These are phyloP conservation scores for Leishmania turanica DNA, from an alignment of 208 protist species.

Conservation along the genomic window DNA sequence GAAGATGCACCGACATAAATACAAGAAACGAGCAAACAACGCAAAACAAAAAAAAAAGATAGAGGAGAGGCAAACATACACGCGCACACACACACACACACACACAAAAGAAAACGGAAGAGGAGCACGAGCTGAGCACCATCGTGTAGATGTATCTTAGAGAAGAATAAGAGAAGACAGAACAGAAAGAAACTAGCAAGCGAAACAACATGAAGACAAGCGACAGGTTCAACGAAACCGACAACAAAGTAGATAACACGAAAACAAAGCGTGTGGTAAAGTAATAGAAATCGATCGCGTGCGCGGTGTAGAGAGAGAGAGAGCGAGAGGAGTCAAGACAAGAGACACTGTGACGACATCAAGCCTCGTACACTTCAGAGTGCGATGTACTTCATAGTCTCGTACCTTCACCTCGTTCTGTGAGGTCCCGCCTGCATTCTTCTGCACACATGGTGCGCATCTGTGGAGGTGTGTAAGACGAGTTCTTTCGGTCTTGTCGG, in stretches of 20 bases:
- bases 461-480: not conserved
- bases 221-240: not conserved
- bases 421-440: not conserved
- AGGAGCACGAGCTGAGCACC: not conserved
- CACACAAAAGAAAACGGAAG: not conserved
- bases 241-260: not conserved
- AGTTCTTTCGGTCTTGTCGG: not conserved
- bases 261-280: not conserved
- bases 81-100: not conserved
- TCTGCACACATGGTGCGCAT: not conserved
- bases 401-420: not conserved
- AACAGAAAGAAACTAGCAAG: not conserved
- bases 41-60: not conserved
- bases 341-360: not conserved
- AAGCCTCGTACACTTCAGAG: not conserved
- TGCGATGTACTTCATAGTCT: not conserved
- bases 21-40: not conserved
- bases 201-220: not conserved
- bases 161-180: constrained; percentile 8
- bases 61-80: not conserved
- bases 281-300: not conserved
- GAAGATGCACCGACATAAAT: too few relatives aligned
- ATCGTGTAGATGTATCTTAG: not conserved
- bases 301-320: not conserved
- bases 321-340: not conserved